phyloP scores from a whole-genome alignment of 73 alveolate species.

The Durusdinium trenchii region DNA sequence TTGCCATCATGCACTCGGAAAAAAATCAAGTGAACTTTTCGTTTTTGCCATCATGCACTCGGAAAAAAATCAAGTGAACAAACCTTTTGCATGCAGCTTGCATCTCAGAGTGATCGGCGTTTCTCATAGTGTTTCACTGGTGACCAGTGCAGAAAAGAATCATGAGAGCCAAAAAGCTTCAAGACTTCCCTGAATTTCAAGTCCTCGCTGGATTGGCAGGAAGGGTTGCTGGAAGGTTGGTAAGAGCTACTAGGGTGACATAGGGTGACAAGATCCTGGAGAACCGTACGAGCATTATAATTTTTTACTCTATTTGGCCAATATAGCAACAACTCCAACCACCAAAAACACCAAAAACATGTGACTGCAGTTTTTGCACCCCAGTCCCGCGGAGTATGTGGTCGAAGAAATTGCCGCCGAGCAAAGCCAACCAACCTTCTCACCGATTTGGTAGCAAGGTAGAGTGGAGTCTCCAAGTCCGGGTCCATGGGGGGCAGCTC shows the following conservation, averaged over 20 bases:
- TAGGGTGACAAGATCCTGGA: neutral
- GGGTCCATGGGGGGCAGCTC: neutral
- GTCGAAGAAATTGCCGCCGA: neutral
- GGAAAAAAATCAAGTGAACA: too few relatives aligned
- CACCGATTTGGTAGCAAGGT: neutral
- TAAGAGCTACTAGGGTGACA: neutral
- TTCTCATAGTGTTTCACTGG: neutral
- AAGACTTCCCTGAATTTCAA: neutral
- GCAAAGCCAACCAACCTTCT: neutral
- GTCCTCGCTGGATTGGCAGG: neutral
- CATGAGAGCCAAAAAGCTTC: neutral
- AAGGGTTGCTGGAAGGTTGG: neutral
- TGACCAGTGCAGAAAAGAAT: neutral
- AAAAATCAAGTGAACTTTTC: too few relatives aligned
- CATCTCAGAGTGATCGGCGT: too few relatives aligned
- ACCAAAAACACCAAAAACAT: neutral
- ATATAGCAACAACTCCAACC: neutral
- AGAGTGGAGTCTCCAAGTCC: neutral
- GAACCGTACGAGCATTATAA: neutral
- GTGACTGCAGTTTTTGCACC: neutral
- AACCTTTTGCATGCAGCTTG: too few relatives aligned
- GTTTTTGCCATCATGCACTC: too few relatives aligned
- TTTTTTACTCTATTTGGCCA: neutral
- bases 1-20: too few relatives aligned
- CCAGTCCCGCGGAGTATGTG: neutral